Base-by-base conservation (phyloP, 768 basidiomycete species). In the Trametes meyenii region DNA sequence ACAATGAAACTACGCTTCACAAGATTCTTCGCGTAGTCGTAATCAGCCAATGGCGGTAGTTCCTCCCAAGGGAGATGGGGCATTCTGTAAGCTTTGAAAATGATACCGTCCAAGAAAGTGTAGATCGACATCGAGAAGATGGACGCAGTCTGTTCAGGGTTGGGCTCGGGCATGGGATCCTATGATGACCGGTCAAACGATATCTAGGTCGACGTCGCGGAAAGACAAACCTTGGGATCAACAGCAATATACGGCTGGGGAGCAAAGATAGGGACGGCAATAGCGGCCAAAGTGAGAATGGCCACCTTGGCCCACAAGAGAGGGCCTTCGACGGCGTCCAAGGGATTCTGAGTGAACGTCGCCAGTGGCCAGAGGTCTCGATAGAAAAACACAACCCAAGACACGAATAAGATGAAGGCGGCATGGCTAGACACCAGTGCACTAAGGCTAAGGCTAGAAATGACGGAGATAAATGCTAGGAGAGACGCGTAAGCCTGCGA, bases 281-380 rank as follows among this genome's bases (percentile, higher is more conserved):
- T 71, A 7, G 77, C 79, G 10, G 76, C 81, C 6, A 82, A 33
- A 7, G 76, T 64, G 16, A 88, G 75, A 12, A 84, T 51, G n/a
- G 61, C 67, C 4, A 86, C 58, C 68, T 86, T 82, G 3, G 73
- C 71, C 87, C 87, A 89, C 19, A 87, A 70, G 36, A 84, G 59
- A 51, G 70, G 60, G 7, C 84, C 81, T 64, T 83, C 83, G 1
- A 69, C 67, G 1, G 69, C 66, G 64, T 90, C 88, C n/a, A 74
- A 61, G 7, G 86, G 84, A 14, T 56, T 38, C 23, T 78, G 72
- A n/a, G 75, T 77, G 70, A 76, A 87, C 0, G 85, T 88, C 16
- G 78, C 73, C 10, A 88, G 67, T 13, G 88, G 88, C 70, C 78
- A 86, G 7, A 89, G 51, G 66, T 85, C 81, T n/a, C 87, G 80